phyloP scores from a whole-genome alignment of 179 eudicot species.

The Silene noctiflora region DNA sequence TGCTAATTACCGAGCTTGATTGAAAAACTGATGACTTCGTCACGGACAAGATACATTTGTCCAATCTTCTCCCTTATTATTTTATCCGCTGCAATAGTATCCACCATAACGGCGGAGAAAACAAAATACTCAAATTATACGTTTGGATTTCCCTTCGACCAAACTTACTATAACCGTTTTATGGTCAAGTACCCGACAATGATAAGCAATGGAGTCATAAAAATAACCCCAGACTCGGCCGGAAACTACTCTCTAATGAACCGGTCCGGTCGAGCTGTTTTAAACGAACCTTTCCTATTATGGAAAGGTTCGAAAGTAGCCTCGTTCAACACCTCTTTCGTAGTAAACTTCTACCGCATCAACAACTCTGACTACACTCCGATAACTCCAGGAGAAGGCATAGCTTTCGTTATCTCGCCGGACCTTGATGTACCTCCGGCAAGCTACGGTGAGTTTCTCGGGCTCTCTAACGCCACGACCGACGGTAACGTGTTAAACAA shows the following conservation, averaged over 20 bases:
- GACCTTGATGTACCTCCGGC: constrained; percentile 28
- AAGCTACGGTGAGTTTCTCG: constrained; percentile 60
- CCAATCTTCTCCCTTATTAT: constrained; percentile 3
- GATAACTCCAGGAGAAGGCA: constrained; percentile 47
- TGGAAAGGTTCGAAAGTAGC: constrained; percentile 44
- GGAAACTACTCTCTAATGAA: constrained; percentile 25
- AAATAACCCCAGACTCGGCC: constrained; percentile 65
- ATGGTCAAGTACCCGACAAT: constrained; percentile 28
- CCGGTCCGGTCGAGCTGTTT: constrained; percentile 47
- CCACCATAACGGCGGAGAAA: background rate
- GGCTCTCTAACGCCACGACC: constrained; percentile 50
- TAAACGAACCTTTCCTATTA: constrained; percentile 32
- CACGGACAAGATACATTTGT: background rate
- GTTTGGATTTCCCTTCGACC: constrained; percentile 45
- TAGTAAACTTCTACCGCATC: constrained; percentile 36
- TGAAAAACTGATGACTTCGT: background rate
- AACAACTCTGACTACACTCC: constrained; percentile 12
- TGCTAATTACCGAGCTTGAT: too few species aligned
- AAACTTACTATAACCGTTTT: constrained; percentile 22
- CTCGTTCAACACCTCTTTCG: constrained; percentile 52
- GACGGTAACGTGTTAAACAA: constrained; percentile 41
- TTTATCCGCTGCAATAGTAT: background rate
- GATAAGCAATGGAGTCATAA: constrained; percentile 48
- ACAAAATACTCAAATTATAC: background rate
- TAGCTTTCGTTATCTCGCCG: constrained; percentile 65